Conservation (phyloP, 352 stramenopile genomes). For the Phytopythium cucurbitacearum region DNA sequence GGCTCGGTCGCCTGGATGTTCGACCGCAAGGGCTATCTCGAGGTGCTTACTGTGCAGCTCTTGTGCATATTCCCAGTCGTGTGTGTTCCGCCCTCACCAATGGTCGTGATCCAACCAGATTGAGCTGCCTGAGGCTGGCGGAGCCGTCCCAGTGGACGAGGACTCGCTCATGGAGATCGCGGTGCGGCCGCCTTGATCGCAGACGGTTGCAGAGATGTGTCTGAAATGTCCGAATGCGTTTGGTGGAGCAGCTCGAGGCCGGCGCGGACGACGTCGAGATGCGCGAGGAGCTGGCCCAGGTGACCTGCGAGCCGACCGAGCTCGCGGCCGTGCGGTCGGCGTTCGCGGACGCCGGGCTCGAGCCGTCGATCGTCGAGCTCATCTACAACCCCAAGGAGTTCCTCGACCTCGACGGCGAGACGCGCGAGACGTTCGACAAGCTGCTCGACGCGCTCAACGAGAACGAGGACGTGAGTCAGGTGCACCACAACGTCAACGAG, state of each 20-base stretch:
- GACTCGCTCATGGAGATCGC: constrained; percentile 73
- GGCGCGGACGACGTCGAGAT: constrained; percentile 69
- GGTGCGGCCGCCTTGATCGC: constrained; percentile 20
- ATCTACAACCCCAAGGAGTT: constrained; percentile 84
- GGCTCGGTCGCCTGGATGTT: constrained; percentile 85
- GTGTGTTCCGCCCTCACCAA: constrained; percentile 1
- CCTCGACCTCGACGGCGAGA: constrained; percentile 45
- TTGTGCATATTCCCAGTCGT: not conserved
- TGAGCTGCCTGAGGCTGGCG: constrained; percentile 24
- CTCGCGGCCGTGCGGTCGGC: constrained; percentile 51
- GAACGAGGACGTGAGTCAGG: constrained; percentile 77
- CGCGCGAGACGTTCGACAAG: constrained; percentile 66
- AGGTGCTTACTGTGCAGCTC: constrained; percentile 24
- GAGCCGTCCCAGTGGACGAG: constrained; percentile 37
- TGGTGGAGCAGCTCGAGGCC: constrained; percentile 43
- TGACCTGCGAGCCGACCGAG: constrained; percentile 67
- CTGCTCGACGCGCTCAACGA: constrained; percentile 71
- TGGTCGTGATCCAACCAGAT: constrained; percentile 18
- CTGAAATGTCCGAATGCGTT: too few relatives aligned
- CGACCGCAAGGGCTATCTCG: constrained; percentile 78
- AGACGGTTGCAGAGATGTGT: too few relatives aligned
- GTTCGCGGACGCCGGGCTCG: constrained; percentile 48
- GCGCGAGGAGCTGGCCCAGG: constrained; percentile 55
- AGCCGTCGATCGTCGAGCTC: constrained; percentile 68
- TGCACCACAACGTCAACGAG: constrained; percentile 83